Conservation (phyloP, 2,329 filamentous ascomycete genomes). For the Cladophialophora bantiana region DNA sequence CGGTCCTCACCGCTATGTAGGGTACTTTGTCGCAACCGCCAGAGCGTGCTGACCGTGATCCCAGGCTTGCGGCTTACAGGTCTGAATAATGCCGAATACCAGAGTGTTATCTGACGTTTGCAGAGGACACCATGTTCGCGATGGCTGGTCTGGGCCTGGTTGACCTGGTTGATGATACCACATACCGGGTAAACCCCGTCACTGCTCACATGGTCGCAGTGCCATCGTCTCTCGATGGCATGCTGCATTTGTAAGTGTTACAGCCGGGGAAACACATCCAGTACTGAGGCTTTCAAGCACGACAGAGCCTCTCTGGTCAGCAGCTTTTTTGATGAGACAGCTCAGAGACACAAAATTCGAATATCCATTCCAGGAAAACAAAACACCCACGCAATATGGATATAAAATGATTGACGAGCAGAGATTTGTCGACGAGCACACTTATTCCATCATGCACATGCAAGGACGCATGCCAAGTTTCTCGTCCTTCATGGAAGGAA, state of each 20-base stretch:
- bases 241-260: conserved; percentile 47
- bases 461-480: conserved; percentile 51
- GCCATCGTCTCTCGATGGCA: conserved; percentile 48
- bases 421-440: conserved; percentile 44
- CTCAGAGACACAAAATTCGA: conserved; percentile 46
- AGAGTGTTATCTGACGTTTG: conserved; percentile 18
- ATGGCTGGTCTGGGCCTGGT: conserved; percentile 49
- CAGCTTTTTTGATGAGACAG: conserved; percentile 48
- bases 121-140: conserved; percentile 49
- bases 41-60: conserved; percentile 6
- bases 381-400: conserved; percentile 48
- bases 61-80: conserved; percentile 41
- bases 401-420: conserved; percentile 45
- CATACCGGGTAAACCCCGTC: conserved; percentile 46
- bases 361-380: conserved; percentile 47
- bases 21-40: conserved; percentile 13
- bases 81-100: conserved; percentile 29
- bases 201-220: conserved; percentile 47
- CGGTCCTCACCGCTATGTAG: conserved; percentile 41
- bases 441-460: conserved; percentile 48
- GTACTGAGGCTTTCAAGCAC: conserved; percentile 39
- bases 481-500: conserved; percentile 50
- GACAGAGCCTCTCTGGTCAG: conserved; percentile 47
- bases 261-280: background rate
- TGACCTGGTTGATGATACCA: conserved; percentile 44